Percentiles rank a stretch among this genome's conserved stretches.
Evolutionary conservation across 768 basidiomycete genomes (phyloP).

Genomic region (Termitomyces sp.): DNA sequence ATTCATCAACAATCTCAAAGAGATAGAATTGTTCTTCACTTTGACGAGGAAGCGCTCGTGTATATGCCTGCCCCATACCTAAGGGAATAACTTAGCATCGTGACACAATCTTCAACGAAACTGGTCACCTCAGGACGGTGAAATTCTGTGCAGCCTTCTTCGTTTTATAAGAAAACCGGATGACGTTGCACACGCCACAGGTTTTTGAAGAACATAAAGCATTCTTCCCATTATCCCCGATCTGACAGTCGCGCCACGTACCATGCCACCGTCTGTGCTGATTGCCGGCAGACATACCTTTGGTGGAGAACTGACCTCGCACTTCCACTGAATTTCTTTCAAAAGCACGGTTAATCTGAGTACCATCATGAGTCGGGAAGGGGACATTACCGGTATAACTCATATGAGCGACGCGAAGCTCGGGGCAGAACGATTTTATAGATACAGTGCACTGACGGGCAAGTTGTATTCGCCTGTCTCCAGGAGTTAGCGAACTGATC

Average conservation of each 20-base stretch:
- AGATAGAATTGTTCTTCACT: conserved; percentile 35
- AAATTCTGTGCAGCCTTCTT: conserved; percentile 50
- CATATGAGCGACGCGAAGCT: conserved; percentile 50
- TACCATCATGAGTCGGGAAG: neutral
- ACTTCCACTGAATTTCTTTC: conserved; percentile 53
- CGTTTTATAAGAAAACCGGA: conserved; percentile 62
- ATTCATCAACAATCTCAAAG: neutral
- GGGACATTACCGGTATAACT: conserved; percentile 52
- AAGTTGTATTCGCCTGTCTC: conserved; percentile 53
- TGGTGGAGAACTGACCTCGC: conserved; percentile 18
- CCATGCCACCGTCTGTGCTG: conserved; percentile 78
- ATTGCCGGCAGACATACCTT: conserved; percentile 60
- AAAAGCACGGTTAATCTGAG: neutral
- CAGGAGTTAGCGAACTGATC: conserved; percentile 28
- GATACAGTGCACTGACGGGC: conserved; percentile 57
- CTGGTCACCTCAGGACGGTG: conserved; percentile 61
- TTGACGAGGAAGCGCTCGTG: conserved; percentile 75
- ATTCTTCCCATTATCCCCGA: conserved; percentile 58
- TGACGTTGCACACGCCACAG: conserved; percentile 64
- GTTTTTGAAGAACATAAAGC: conserved; percentile 53
- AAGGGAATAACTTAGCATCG: neutral
- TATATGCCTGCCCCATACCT: conserved; percentile 73
- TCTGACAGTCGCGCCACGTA: conserved; percentile 59
- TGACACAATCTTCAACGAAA: conserved; percentile 7
- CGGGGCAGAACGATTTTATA: conserved; percentile 62